Base-by-base conservation (phyloP, 202 grass and related monocot genomes). In the Panicum hallii region DNA sequence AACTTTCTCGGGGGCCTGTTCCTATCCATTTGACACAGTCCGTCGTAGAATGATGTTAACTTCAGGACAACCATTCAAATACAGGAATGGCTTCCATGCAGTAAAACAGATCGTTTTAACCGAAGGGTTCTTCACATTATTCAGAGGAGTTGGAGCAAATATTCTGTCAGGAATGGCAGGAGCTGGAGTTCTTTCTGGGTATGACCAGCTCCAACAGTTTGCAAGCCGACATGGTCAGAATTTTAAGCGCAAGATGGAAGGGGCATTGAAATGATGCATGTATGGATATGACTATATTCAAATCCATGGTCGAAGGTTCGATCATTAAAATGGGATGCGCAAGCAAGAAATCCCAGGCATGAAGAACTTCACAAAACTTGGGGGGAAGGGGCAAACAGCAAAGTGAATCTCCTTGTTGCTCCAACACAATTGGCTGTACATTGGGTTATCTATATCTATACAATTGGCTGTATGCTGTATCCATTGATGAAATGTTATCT, bases 1-100 rank as follows among this genome's bases (percentile, higher is more conserved):
- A 22, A 99, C 91, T 50, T 99, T 92, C 82, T 99, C 97, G 0
- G 91, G 96, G 63, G 72, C 89, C 7, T 99, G 91, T 10, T 90
- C 90, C 63, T 92, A 95, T 76, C 96, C 93, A 86, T 99, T 99
- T 4, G 96, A 99, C 66, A 99, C 96, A 14, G 82, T 99, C 70
- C 93, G 93, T 19, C 83, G 96, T 63, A 94, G 96, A 73, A 99
- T 99, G 96, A 95, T 99, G 96, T 64, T 99, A 46, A 95, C 96
- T 54, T 92, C 96, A 34, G 83, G 88, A 45, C 84, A 99, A 11
- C 83, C 91, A n/a, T 87, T 83, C 72, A 99, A 99, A 84, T 99
- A 99, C 76, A 78, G 63, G 53, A 94, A 66, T 0, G 87, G 86
- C 57, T 81, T 91, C 32, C 96, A 95, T 88, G 96, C 96, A 46